These are phyloP conservation scores for Fraxinus floribunda DNA, from an alignment of 305 asterid genomes.

Conservation along the genomic window DNA sequence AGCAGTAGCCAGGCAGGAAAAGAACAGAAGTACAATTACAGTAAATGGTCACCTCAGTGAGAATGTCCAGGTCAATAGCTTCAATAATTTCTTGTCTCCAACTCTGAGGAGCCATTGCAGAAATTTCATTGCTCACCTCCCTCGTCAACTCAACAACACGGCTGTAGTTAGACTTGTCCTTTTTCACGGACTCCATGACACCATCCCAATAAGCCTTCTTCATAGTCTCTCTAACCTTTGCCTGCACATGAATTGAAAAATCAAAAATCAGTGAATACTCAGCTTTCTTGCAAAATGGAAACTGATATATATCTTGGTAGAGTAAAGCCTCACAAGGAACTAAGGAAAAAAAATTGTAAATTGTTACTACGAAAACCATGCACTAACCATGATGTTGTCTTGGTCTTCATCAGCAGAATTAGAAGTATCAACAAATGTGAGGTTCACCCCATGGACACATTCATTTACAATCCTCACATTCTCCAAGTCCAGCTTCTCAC, in stretches of 20 bases:
- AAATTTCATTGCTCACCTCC: conserved; percentile 81
- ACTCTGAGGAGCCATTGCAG: conserved; percentile 70
- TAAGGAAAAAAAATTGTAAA: background rate
- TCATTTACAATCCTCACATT: conserved; percentile 82
- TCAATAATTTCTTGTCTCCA: conserved; percentile 77
- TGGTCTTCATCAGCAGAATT: conserved; percentile 36
- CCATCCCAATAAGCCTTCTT: conserved; percentile 95
- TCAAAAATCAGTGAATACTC: conserved; percentile 1
- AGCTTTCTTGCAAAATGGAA: background rate
- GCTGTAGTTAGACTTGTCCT: conserved; percentile 56
- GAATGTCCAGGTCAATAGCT: conserved; percentile 66
- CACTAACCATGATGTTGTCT: conserved; percentile 50
- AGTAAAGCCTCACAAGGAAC: background rate
- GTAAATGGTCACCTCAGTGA: conserved; percentile 56
- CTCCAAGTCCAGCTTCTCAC: conserved; percentile 54
- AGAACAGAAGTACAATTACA: background rate
- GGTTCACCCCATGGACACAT: conserved; percentile 70
- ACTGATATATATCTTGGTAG: background rate
- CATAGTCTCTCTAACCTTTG: conserved; percentile 61
- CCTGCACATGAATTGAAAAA: conserved; percentile 39
- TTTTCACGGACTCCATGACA: conserved; percentile 64
- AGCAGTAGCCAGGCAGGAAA: background rate
- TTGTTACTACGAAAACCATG: background rate
- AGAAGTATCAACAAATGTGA: conserved; percentile 40
- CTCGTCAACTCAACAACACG: conserved; percentile 66